Evolutionary conservation across 345 rosid species (phyloP), one percentile per base, ranked within the genome.

Genomic region (Streptanthus diversifolius): DNA sequence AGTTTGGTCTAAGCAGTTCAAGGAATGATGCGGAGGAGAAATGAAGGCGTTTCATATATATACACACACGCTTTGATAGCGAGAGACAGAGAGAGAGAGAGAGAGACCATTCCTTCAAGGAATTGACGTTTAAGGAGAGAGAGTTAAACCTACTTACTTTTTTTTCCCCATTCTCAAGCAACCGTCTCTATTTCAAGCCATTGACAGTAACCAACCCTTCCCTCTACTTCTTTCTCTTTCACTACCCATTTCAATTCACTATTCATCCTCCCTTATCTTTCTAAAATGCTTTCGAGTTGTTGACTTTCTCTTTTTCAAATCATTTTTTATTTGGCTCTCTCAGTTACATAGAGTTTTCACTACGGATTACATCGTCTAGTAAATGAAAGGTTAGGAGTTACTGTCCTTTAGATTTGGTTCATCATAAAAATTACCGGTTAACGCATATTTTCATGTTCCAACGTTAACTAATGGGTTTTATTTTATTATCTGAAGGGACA

Each of bases 151-250:
- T 82, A 62, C 65, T 68, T 52, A 68, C 30, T 68, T 41, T 29
- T 10, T 40, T 85, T 91, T 40, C 98, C 89, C 58, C 59, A 37
- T 41, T 84, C 66, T 81, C 66, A 89, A 92, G 96, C 93, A 92
- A 89, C 79, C 63, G 40, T 70, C 63, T 45, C 22, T 37, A 66
- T 64, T 65, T 48, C 57, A 52, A 62, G 19, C 64, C 74, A 81
- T 68, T 75, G 63, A 72, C 78, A 74, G 6, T 35, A 73, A 82
- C 95, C 86, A 85, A 80, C 87, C 81, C 41, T 58, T 82, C 77
- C 84, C 83, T 81, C 86, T 82, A 22, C 63, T 61, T 60, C 70
- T 69, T 32, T 63, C 74, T 56, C 62, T 59, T 25, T 35, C 65
- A 64, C 52, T 14, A 1, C 60, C 58, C 59, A 52, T 63, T 56